Conservation (phyloP, 768 basidiomycete genomes). For the Pleurotus pulmonarius region DNA sequence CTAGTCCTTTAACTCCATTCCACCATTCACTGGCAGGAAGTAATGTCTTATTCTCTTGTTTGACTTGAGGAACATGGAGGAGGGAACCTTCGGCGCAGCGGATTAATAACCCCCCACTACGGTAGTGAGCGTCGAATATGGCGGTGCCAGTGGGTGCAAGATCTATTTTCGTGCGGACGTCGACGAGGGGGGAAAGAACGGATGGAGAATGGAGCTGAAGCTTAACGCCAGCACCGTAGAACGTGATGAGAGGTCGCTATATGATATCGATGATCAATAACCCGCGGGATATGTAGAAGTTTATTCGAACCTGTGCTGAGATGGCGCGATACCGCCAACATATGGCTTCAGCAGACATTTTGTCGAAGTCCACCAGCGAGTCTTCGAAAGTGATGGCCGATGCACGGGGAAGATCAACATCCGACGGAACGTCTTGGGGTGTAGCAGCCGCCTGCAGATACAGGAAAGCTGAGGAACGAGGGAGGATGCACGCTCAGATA, state of each 20-base stretch:
- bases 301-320: slow-evolving; percentile 54
- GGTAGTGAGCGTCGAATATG: slow-evolving; percentile 33
- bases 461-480: not conserved
- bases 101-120: slow-evolving; percentile 37
- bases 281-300: not conserved
- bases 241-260: slow-evolving; percentile 7
- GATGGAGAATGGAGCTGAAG: slow-evolving; percentile 38
- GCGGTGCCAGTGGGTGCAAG: slow-evolving; percentile 34
- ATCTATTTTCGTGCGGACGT: not conserved
- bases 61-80: slow-evolving; percentile 52
- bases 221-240: not conserved
- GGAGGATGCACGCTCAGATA: not conserved
- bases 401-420: slow-evolving; percentile 37
- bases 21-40: slow-evolving; percentile 69
- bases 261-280: not conserved
- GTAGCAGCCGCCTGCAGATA: slow-evolving; percentile 40
- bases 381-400: slow-evolving; percentile 53
- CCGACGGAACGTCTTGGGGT: slow-evolving; percentile 36
- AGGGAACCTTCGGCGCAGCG: slow-evolving; percentile 52
- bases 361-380: slow-evolving; percentile 51
- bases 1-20: slow-evolving; percentile 54
- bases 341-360: slow-evolving; percentile 54
- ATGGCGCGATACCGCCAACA: slow-evolving; percentile 58
- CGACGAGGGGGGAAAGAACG: slow-evolving; percentile 9
- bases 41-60: slow-evolving; percentile 56